Percentiles rank a stretch among this genome's conserved stretches.
phyloP scores from a whole-genome alignment of 2,329 filamentous ascomycete genomes.

The Microsporum canis region DNA sequence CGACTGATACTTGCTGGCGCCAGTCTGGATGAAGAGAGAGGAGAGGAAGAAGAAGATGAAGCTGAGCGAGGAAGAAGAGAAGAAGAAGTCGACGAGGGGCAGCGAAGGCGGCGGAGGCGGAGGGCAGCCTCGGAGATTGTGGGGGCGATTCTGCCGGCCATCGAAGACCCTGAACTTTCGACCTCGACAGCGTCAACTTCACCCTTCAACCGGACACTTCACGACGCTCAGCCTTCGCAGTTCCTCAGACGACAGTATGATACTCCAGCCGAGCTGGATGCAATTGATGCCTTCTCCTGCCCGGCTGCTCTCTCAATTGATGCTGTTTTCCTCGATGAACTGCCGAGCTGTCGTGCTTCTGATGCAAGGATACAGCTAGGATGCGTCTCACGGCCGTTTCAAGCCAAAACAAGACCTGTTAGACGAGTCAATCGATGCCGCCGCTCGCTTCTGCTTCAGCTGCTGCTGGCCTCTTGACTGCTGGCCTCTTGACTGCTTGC shows the following conservation, averaged over 20 bases:
- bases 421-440: neutral
- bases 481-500: neutral
- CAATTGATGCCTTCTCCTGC: no score
- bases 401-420: neutral
- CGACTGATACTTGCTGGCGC: conserved; percentile 22
- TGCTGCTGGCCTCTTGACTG: neutral
- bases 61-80: conserved; percentile 17
- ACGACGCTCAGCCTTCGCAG: no score
- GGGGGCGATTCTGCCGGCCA: neutral
- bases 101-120: neutral
- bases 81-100: neutral
- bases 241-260: no score
- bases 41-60: conserved; percentile 11
- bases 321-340: no score
- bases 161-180: neutral
- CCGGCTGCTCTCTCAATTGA: no score
- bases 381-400: neutral
- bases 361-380: neutral
- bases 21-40: conserved; percentile 14
- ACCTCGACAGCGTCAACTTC: no score
- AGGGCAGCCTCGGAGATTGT: neutral
- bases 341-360: neutral
- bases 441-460: neutral
- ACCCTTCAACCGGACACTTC: no score
- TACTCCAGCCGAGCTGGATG: no score